Evolutionary conservation across 106 monocot species (phyloP).

Genomic region (Acanthochlamys bracteata): DNA sequence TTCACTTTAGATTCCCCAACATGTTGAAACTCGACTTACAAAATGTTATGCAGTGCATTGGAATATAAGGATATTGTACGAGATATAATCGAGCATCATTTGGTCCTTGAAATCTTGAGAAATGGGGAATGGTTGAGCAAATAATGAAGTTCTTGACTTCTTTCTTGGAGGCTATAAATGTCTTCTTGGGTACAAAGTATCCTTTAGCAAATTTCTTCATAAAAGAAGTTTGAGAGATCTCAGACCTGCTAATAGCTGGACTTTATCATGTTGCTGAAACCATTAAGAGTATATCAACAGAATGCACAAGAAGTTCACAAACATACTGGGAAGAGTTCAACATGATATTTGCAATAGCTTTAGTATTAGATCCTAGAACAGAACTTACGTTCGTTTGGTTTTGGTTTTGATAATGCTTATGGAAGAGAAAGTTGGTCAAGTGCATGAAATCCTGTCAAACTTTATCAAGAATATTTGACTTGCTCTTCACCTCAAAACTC

Average conservation of each 20-base stretch:
- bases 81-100: neutral
- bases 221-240: conserved; percentile 9
- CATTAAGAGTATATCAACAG: neutral
- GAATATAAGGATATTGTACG: neutral
- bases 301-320: conserved; percentile 17
- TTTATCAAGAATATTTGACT: neutral
- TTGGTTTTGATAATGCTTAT: neutral
- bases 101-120: neutral
- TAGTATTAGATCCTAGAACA: conserved; percentile 15
- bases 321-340: conserved; percentile 14
- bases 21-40: neutral
- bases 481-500: no score
- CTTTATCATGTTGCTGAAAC: neutral
- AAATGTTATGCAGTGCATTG: neutral
- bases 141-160: neutral
- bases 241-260: neutral
- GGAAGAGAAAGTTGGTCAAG: neutral
- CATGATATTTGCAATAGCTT: conserved; percentile 10
- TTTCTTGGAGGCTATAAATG: neutral
- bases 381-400: conserved; percentile 5
- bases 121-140: neutral
- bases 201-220: conserved; percentile 10
- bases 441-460: neutral
- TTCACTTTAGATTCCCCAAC: neutral
- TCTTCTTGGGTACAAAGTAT: conserved; percentile 4